phyloP scores from a whole-genome alignment of 306 rosid genomes.

The Vigna trinervia region DNA sequence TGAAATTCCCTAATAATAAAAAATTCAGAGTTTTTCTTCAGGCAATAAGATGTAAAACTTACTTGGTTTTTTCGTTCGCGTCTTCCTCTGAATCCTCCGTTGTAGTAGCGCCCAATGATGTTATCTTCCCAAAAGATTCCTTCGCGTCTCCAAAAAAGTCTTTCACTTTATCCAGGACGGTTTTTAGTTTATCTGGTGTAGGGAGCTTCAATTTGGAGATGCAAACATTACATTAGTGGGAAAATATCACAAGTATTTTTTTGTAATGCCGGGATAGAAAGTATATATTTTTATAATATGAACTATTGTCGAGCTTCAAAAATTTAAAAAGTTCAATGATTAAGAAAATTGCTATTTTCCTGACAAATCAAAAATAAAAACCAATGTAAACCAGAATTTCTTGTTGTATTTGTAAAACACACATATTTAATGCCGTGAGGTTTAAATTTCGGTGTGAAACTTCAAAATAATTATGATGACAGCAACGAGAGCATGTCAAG shows the following conservation, averaged over 20 bases:
- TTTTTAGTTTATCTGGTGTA: conserved; percentile 79
- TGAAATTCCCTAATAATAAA: conserved; percentile 10
- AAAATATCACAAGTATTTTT: neutral
- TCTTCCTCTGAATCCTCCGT: conserved; percentile 60
- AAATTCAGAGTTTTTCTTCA: conserved; percentile 16
- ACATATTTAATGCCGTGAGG: conserved; percentile 17
- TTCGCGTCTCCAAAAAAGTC: conserved; percentile 91
- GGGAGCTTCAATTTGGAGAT: conserved; percentile 73
- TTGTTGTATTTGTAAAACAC: conserved; percentile 1
- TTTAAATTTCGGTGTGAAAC: conserved; percentile 6
- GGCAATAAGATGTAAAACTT: conserved; percentile 48
- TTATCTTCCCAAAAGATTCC: conserved; percentile 83
- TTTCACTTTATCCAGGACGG: conserved; percentile 78
- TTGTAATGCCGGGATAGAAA: neutral
- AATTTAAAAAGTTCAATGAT: neutral
- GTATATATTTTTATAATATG: neutral
- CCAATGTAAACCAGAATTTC: conserved; percentile 6
- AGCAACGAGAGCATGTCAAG: conserved; percentile 7
- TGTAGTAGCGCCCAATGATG: conserved; percentile 51
- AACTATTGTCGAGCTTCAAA: conserved; percentile 8
- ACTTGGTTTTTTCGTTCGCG: conserved; percentile 61
- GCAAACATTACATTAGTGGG: conserved; percentile 37
- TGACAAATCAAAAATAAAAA: conserved; percentile 44
- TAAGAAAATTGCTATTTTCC: conserved; percentile 50
- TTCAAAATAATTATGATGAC: neutral